Conservation (phyloP, 495 filamentous ascomycete species). For the Neurospora cerealis region DNA sequence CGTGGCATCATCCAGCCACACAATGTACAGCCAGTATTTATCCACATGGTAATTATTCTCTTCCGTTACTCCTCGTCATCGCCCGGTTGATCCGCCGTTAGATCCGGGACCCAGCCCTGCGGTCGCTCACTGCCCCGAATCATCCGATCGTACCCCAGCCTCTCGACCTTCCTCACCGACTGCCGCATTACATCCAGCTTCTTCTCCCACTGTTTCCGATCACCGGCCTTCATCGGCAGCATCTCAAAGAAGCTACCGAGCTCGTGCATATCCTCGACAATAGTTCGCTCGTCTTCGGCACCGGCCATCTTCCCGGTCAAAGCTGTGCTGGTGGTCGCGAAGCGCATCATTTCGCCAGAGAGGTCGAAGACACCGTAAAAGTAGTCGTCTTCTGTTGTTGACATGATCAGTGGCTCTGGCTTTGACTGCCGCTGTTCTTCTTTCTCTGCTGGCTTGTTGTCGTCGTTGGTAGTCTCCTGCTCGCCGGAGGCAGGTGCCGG, state of each 20-base stretch:
- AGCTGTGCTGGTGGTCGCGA: conserved; percentile 74
- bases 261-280: conserved; percentile 65
- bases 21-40: background rate
- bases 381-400: conserved; percentile 74
- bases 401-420: conserved; percentile 35
- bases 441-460: background rate
- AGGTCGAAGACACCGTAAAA: conserved; percentile 87
- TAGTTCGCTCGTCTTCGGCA: conserved; percentile 31
- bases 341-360: conserved; percentile 91
- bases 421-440: background rate
- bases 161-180: conserved; percentile 91
- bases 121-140: conserved; percentile 83
- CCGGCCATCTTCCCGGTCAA: conserved; percentile 47
- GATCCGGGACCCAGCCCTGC: conserved; percentile 84
- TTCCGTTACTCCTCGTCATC: background rate
- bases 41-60: background rate
- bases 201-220: conserved; percentile 43
- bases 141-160: conserved; percentile 72
- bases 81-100: conserved; percentile 27
- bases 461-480: background rate
- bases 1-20: background rate
- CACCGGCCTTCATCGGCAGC: conserved; percentile 43
- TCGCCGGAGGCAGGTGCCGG: conserved; percentile 1
- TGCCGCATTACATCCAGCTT: conserved; percentile 80
- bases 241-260: conserved; percentile 65